Percentiles rank a stretch among this genome's conserved stretches.
Conservation (phyloP, 78 protist species). For the slime mould (Dictyostelium discoideum) region dicty_2.7 NC_007089.4:3537001-3537500, state of each 20-base stretch:
- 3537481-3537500: no score
- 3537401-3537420: no score
- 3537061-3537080: neutral
- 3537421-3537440: no score
- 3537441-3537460: no score
- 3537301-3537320: neutral
- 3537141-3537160: neutral
- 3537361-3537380: no score
- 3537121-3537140: neutral
- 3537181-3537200: neutral
- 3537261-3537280: neutral
- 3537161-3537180: neutral
- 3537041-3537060: neutral
- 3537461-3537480: no score
- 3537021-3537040: neutral
- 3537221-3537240: constrained; percentile 1
- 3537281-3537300: neutral
- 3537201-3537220: neutral
- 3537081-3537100: neutral
- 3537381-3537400: no score
- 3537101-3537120: neutral
- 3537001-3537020: no score
- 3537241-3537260: neutral
- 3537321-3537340: neutral
- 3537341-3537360: neutral